These are phyloP conservation scores for Kregervanrija delftensis DNA, from an alignment of 805 yeast species.

Conservation along the genomic window DNA sequence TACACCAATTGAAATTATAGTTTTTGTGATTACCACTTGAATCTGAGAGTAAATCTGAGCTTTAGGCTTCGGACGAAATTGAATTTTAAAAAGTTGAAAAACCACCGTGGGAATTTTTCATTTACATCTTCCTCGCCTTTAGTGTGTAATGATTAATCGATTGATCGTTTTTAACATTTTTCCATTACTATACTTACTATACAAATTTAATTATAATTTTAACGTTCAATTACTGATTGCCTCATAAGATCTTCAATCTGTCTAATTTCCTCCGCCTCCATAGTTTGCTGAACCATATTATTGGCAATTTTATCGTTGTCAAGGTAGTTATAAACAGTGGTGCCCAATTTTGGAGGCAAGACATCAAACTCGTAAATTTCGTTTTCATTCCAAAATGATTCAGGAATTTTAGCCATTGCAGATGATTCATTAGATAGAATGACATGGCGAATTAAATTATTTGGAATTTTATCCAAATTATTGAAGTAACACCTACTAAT, in stretches of 20 bases:
- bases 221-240: constrained; percentile 10
- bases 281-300: constrained; percentile 25
- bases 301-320: constrained; percentile 41
- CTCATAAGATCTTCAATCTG: constrained; percentile 18
- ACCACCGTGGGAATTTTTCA: too few species aligned
- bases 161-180: too few species aligned
- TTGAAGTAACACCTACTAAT: constrained; percentile 13
- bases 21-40: too few species aligned
- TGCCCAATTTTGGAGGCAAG: constrained; percentile 55
- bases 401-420: constrained; percentile 65
- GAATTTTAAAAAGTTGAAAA: too few species aligned
- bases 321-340: constrained; percentile 35
- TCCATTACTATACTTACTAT: too few species aligned
- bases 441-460: constrained; percentile 59
- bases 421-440: constrained; percentile 65
- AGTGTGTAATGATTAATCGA: too few species aligned
- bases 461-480: constrained; percentile 37
- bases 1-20: too few species aligned
- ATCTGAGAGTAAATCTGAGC: too few species aligned
- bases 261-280: constrained; percentile 20
- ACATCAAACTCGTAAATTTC: constrained; percentile 68
- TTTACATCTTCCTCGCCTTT: too few species aligned
- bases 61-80: too few species aligned
- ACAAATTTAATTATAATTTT: not conserved
- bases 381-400: constrained; percentile 49